phyloP scores from a whole-genome alignment of 1,284 basidiomycete species.

The Cutaneotrichosporon spelunceum region DNA sequence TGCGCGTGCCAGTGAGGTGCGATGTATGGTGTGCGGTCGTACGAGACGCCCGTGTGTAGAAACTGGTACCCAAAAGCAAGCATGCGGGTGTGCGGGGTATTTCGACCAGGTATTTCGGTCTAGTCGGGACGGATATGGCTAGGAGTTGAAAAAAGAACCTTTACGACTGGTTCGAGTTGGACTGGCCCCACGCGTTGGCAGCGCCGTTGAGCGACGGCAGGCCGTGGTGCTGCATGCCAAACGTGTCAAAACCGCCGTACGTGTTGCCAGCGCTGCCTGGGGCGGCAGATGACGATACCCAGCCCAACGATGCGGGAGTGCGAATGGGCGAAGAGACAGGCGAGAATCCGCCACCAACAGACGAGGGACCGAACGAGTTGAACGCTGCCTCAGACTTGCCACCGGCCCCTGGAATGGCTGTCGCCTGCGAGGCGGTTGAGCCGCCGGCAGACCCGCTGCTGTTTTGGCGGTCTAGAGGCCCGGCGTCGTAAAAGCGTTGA shows the following conservation, averaged over 20 bases:
- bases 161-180: conserved; percentile 15
- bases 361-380: conserved; percentile 21
- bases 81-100: conserved; percentile 10
- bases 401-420: conserved; percentile 1
- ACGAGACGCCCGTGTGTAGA: not conserved
- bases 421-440: conserved; percentile 2
- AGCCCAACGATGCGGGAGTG: conserved; percentile 39
- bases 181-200: conserved; percentile 36
- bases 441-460: conserved; percentile 1
- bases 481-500: conserved; percentile 29
- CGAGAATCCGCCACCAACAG: conserved; percentile 28
- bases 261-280: conserved; percentile 14
- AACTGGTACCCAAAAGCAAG: conserved; percentile 3
- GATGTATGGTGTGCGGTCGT: not conserved
- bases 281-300: conserved; percentile 30
- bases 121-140: not conserved
- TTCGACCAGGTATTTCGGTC: not conserved
- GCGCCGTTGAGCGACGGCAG: conserved; percentile 34
- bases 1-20: conserved; percentile 1
- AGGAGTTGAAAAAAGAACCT: not conserved
- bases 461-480: conserved; percentile 5
- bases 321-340: conserved; percentile 43
- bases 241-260: conserved; percentile 24
- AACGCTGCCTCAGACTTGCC: conserved; percentile 16
- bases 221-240: conserved; percentile 22